Percentiles rank a stretch among this genome's conserved stretches.
These are phyloP conservation scores for Tricholoma bakamatsutake DNA, from an alignment of 768 basidiomycete genomes.

Conservation along the genomic window DNA sequence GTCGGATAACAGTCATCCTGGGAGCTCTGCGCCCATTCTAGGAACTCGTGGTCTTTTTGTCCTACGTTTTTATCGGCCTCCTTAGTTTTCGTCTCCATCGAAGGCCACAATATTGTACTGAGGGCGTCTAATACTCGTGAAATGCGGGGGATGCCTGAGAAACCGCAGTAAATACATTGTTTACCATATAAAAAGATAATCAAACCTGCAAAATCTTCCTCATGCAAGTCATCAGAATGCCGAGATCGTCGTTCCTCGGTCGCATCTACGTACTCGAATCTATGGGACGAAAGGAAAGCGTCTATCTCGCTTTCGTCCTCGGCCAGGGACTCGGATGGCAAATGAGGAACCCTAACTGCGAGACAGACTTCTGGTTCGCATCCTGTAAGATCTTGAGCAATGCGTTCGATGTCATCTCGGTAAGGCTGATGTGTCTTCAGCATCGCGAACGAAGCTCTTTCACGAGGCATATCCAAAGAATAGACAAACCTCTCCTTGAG, in stretches of 20 bases:
- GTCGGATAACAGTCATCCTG: conserved; percentile 28
- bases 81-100: conserved; percentile 46
- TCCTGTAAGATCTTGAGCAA: conserved; percentile 41
- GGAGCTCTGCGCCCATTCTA: conserved; percentile 38
- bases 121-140: conserved; percentile 73
- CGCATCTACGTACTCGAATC: conserved; percentile 76
- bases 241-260: conserved; percentile 18
- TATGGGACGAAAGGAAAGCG: conserved; percentile 57
- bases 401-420: conserved; percentile 44
- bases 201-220: conserved; percentile 11
- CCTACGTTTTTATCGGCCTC: conserved; percentile 6
- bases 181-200: neutral
- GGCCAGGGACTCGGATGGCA: neutral
- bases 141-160: conserved; percentile 44
- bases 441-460: conserved; percentile 7
- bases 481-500: conserved; percentile 52
- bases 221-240: neutral
- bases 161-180: neutral
- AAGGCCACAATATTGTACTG: conserved; percentile 87
- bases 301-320: conserved; percentile 57
- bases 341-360: conserved; percentile 49
- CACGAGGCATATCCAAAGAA: conserved; percentile 7
- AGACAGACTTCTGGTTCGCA: conserved; percentile 68
- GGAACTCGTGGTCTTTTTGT: conserved; percentile 26
- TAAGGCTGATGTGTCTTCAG: conserved; percentile 41